Base-by-base conservation (phyloP, 2,329 filamentous ascomycete genomes). In the Penicillium sp. region DNA sequence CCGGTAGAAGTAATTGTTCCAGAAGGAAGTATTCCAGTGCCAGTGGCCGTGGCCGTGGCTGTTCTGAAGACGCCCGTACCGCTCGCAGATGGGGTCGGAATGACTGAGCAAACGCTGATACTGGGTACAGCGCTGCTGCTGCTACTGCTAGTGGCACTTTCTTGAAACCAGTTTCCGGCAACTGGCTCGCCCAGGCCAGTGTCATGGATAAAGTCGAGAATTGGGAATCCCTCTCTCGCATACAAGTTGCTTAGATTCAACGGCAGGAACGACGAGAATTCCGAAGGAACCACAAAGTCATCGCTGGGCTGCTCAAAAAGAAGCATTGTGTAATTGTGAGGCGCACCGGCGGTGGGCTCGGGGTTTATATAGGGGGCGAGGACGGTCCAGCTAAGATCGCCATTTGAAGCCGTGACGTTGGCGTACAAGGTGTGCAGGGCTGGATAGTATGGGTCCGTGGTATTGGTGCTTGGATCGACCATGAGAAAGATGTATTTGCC, bases 401-500 rank as follows among this genome's bases (percentile, higher is more conserved):
- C 26, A 23, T 48, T 4, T 18, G 40, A 43, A 5, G 55, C 30
- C 5, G 43, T 57, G 12, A 57, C 18, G 20, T 57, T 57, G 30
- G 24, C 49, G 35, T 57, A 57, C 7, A 52, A 2, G 3, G 55
- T 43, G 24, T 57, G 48, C 12, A 57, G 48, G 23, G 35, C 49
- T 30, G 20, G 20, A n/a, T 40, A 35, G 3, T 30, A 47, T 38
- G 48, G 48, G 45, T 38, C 43, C 4, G 43, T 48, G 42, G 21
- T 26, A 42, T 57, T 57, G 23, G 35, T 47, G 5, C 33, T 42
- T 12, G 55, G 48, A n/a, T 57, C 55, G 24, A 52, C 49, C 55
- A 52, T 52, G 35, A 57, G 45, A 42, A 57, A 52, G 33, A 52
- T 42, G 21, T 52, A 57, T 47, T 57, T 57, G 12, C 42, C 18